These are phyloP conservation scores for Citeromyces matritensis DNA, from an alignment of 805 yeast species.

Conservation along the genomic window DNA sequence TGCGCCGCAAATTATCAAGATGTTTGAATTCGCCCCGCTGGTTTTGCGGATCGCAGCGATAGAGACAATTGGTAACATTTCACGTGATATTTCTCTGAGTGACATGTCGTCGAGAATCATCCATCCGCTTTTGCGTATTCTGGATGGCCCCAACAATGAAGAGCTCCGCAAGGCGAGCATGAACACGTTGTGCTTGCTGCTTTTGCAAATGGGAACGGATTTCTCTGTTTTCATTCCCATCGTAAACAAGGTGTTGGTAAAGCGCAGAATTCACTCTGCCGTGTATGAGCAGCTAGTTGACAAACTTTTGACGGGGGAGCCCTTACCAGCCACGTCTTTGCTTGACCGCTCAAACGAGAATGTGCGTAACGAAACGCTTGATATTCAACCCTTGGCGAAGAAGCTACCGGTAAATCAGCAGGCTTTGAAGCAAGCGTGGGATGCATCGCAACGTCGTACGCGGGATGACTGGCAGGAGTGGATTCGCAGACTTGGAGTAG, in stretches of 20 bases:
- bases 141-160: constrained; percentile 27
- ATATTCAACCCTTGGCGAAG: constrained; percentile 53
- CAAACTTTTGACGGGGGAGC: constrained; percentile 70
- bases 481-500: constrained; percentile 79
- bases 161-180: constrained; percentile 54
- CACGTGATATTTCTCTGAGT: constrained; percentile 54
- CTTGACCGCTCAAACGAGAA: constrained; percentile 42
- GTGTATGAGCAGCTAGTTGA: constrained; percentile 71
- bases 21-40: constrained; percentile 61
- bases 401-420: constrained; percentile 58
- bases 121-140: constrained; percentile 68
- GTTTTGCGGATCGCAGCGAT: constrained; percentile 60
- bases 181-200: constrained; percentile 65
- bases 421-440: constrained; percentile 77
- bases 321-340: constrained; percentile 63
- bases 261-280: constrained; percentile 51
- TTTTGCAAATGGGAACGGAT: constrained; percentile 73
- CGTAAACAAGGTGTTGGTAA: constrained; percentile 49
- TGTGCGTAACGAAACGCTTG: constrained; percentile 30
- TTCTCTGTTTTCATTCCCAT: constrained; percentile 79
- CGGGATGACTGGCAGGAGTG: constrained; percentile 98
- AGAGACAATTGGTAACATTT: constrained; percentile 67
- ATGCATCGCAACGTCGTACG: constrained; percentile 74
- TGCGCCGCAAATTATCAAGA: constrained; percentile 69
- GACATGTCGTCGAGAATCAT: constrained; percentile 87